Percentiles rank a stretch among this genome's conserved stretches.
Evolutionary conservation across 805 yeast species (phyloP).

Genomic region (Barnettozyma sp.): DNA sequence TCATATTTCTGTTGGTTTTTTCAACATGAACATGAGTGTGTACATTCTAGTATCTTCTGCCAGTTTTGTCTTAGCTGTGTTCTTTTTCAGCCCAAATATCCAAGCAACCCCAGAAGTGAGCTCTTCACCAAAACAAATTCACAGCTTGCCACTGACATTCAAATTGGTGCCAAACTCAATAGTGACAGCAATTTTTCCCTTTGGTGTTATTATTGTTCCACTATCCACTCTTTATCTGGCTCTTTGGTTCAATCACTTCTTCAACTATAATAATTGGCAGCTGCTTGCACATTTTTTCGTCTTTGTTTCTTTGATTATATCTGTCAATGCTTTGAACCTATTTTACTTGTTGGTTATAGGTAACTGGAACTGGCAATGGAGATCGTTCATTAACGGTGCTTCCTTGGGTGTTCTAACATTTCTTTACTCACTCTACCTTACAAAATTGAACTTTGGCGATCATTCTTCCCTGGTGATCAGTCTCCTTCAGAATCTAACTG

Average conservation of each 20-base stretch:
- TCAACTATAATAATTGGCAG: conserved; percentile 9
- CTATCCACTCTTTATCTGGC: conserved; percentile 23
- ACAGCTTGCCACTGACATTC: conserved; percentile 24
- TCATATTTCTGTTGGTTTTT: conserved; percentile 8
- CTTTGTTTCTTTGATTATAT: conserved; percentile 12
- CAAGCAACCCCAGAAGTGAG: conserved; percentile 8
- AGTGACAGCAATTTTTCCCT: conserved; percentile 27
- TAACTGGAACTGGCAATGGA: conserved; percentile 29
- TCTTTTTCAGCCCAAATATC: conserved; percentile 8
- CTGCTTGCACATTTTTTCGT: conserved; percentile 17
- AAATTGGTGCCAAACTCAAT: conserved; percentile 21
- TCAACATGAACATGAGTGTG: conserved; percentile 2
- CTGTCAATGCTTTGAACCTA: conserved; percentile 20
- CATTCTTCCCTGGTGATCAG: conserved; percentile 20
- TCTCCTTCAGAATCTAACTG: conserved; percentile 19
- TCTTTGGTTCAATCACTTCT: conserved; percentile 25
- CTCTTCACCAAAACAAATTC: conserved; percentile 19
- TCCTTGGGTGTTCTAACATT: conserved; percentile 24
- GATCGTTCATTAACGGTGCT: conserved; percentile 21
- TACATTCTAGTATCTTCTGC: conserved; percentile 13
- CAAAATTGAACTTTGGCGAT: conserved; percentile 26
- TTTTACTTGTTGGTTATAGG: conserved; percentile 23
- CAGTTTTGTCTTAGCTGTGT: conserved; percentile 13
- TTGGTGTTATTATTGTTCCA: conserved; percentile 23
- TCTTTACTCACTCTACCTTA: conserved; percentile 22